phyloP scores from a whole-genome alignment of 179 eudicot genomes.

The Actinidia polygama region DNA sequence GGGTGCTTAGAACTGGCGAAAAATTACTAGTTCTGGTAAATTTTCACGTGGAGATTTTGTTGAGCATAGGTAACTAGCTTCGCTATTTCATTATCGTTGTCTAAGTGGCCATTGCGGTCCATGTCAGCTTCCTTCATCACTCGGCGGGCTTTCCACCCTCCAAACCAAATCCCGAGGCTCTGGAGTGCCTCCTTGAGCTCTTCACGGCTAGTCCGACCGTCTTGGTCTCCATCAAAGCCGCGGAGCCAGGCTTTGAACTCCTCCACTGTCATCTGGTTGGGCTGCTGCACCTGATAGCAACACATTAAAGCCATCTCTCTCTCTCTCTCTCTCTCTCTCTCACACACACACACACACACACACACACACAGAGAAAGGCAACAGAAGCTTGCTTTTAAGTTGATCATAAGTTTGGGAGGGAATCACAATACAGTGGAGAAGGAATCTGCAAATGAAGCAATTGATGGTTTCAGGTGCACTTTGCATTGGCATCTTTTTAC shows the following conservation, averaged over 20 bases:
- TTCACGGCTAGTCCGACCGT: conserved; percentile 28
- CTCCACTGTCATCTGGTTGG: conserved; percentile 26
- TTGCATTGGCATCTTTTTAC: not conserved
- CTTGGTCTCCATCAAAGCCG: conserved; percentile 25
- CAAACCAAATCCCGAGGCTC: conserved; percentile 32
- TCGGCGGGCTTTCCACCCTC: conserved; percentile 31
- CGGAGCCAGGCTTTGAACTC: conserved; percentile 36
- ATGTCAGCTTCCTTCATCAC: conserved; percentile 25
- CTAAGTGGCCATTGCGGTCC: conserved; percentile 21
- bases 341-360: not conserved
- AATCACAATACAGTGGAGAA: not conserved
- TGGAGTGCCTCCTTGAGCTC: conserved; percentile 30
- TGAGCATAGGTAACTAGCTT: conserved; percentile 31
- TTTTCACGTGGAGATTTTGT: conserved; percentile 27
- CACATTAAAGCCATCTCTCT: conserved; percentile 26
- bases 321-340: not conserved
- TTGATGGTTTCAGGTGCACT: not conserved
- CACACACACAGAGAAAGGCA: not conserved
- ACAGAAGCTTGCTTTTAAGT: not conserved
- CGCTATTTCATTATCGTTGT: conserved; percentile 26
- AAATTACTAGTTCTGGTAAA: not conserved
- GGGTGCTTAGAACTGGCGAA: too few relatives aligned
- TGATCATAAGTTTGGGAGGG: not conserved
- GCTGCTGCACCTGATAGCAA: conserved; percentile 20
- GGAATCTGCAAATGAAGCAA: conserved; percentile 1